phyloP scores from a whole-genome alignment of 2,329 filamentous ascomycete species.

The Sphaerostilbella broomeana region DNA sequence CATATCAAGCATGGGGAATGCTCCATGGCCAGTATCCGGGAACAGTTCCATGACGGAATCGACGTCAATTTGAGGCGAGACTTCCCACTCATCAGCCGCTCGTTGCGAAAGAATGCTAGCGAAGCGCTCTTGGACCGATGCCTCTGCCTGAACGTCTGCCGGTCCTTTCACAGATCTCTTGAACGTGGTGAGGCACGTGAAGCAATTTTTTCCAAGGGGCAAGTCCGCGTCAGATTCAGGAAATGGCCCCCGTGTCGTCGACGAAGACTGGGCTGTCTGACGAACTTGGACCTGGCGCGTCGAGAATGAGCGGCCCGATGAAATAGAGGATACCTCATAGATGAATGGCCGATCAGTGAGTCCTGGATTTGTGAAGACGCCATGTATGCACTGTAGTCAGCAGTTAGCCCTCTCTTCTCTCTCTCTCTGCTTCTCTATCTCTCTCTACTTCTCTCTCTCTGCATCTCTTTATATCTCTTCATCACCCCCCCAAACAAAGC shows the following conservation, averaged over 20 bases:
- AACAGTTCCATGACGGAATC: slow-evolving; percentile 31
- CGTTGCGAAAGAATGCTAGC: slow-evolving; percentile 32
- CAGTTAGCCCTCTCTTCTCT: no score
- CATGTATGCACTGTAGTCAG: slow-evolving; percentile 45
- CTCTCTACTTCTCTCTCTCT: no score
- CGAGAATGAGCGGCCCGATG: slow-evolving; percentile 41
- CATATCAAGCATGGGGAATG: slow-evolving; percentile 47
- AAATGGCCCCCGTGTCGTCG: slow-evolving; percentile 30
- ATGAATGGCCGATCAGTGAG: slow-evolving; percentile 45
- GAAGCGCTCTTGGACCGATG: slow-evolving; percentile 37
- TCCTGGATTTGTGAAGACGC: slow-evolving; percentile 46
- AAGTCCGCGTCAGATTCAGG: slow-evolving; percentile 32
- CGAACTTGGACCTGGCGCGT: slow-evolving; percentile 43
- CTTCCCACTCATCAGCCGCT: slow-evolving; percentile 36
- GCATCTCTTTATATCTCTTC: no score
- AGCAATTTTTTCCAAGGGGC: slow-evolving; percentile 38
- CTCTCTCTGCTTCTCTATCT: no score
- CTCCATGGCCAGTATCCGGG: slow-evolving; percentile 32
- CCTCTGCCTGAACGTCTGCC: slow-evolving; percentile 31
- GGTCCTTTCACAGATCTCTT: slow-evolving; percentile 35
- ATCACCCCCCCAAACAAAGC: not conserved
- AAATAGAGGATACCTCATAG: slow-evolving; percentile 41
- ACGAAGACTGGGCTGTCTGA: slow-evolving; percentile 38
- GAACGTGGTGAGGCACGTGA: slow-evolving; percentile 48
- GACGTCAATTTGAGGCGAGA: slow-evolving; percentile 41